Base-by-base conservation (phyloP, 2,329 filamentous ascomycete genomes). In the Arthroderma uncinatum region DNA sequence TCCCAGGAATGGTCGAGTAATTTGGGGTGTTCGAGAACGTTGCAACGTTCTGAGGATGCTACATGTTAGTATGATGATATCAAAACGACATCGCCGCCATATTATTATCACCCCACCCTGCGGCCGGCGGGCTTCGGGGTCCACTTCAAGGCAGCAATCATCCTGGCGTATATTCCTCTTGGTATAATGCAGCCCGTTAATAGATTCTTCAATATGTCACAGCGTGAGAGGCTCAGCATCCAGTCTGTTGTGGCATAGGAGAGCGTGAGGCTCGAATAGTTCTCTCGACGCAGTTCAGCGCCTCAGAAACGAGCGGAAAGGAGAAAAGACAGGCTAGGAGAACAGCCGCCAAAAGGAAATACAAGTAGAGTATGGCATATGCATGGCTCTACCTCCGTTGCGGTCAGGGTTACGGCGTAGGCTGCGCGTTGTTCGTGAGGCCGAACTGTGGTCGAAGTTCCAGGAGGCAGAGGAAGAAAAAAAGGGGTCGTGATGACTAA, bases 101-200 rank as follows among this genome's bases (percentile, higher is more conserved):
- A n/a, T n/a, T n/a, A n/a, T 33, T 9, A 2, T 33, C 25, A 14
- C 23, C 47, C 47, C 47, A 30, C 14, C 25, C 25, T 5, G 10
- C 12, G 44, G 19, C 4, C 44, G 12, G 21, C 21, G 28, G 47
- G 14, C 16, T 19, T 33, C 12, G 25, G 28, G 47, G 23, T 19
- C 47, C 28, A 50, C 47, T 19, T 7, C 47, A 33, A 50, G 47
- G 47, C 47, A 50, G 47, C 25, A 50, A 50, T 12, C 47, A 50
- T 50, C 47, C 47, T 33, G 28, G 47, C 47, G 25, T 19, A 50
- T 50, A 33, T 19, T 50, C 6, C 25, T 12, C 14, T 33, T 50
- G 25, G 25, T 30, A 50, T 50, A 50, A 12, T n/a, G 25, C 40
- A 12, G 40, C 12, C 19, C 21, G 12, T 23, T 23, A 21, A 23